Conservation (phyloP, 257 asterid genomes). For the Jasminum sambac region DNA sequence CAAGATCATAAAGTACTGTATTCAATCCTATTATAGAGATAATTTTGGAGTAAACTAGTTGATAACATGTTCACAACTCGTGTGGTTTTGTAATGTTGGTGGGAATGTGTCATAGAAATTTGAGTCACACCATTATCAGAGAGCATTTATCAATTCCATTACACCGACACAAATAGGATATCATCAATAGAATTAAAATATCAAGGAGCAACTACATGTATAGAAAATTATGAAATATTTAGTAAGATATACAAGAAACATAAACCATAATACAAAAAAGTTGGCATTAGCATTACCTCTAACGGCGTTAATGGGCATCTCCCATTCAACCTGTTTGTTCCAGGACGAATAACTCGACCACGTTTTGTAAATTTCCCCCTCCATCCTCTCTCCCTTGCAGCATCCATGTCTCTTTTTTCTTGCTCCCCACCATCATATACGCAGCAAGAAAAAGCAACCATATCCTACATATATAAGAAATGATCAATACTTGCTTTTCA, state of each 20-base stretch:
- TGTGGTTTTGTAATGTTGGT: no score
- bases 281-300: slow-evolving; percentile 80
- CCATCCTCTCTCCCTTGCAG: slow-evolving; percentile 99
- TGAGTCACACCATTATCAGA: no score
- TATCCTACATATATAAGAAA: slow-evolving; percentile 63
- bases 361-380: slow-evolving; percentile 92
- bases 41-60: no score
- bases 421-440: slow-evolving; percentile 83
- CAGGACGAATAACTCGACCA: slow-evolving; percentile 89
- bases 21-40: no score
- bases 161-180: no score
- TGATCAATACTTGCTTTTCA: slow-evolving; percentile 19
- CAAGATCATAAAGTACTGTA: no score
- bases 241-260: no score
- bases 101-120: no score
- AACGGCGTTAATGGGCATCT: slow-evolving; percentile 93
- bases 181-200: no score
- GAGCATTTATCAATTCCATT: no score
- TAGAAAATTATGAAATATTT: no score
- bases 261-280: slow-evolving; percentile 6
- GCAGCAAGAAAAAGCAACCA: slow-evolving; percentile 99
- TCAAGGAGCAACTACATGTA: neutral
- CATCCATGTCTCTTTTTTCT: slow-evolving; percentile 93
- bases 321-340: slow-evolving; percentile 83
- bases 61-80: no score